Evolutionary conservation across 805 yeast genomes (phyloP).

Genomic region (Lipomyces sp.): DNA sequence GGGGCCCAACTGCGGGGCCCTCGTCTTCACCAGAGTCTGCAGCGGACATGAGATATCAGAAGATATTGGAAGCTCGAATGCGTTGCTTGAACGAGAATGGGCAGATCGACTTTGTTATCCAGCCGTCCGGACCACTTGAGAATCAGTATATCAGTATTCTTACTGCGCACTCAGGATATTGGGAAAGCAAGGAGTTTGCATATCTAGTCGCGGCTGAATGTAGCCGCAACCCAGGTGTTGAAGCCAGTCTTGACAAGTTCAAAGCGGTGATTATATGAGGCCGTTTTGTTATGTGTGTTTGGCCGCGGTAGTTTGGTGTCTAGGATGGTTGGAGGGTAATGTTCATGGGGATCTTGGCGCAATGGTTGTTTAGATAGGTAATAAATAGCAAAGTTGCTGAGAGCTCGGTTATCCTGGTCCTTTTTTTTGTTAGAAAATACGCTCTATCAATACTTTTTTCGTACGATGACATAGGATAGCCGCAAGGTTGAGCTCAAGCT

Average conservation of each 20-base stretch:
- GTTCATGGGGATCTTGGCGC: no score
- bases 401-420: no score
- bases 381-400: no score
- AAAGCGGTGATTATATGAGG: slow-evolving; percentile 15
- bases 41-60: background rate
- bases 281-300: background rate
- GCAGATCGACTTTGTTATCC: slow-evolving; percentile 75
- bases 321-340: no score
- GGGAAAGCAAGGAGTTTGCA: slow-evolving; percentile 82
- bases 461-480: no score
- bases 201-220: slow-evolving; percentile 46
- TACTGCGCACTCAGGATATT: slow-evolving; percentile 85
- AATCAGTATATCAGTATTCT: slow-evolving; percentile 76
- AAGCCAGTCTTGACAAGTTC: slow-evolving; percentile 33
- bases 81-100: slow-evolving; percentile 66
- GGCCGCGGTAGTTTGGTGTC: background rate
- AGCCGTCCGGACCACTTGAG: slow-evolving; percentile 60
- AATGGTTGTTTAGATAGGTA: no score
- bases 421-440: no score
- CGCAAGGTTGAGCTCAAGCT: no score
- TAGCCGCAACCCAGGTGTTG: slow-evolving; percentile 35
- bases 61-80: slow-evolving; percentile 36
- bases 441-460: no score
- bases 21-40: background rate
- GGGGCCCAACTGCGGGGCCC: slow-evolving; percentile 8